These are phyloP conservation scores for Sorghum bicolor DNA, from an alignment of 176 grass and related monocot genomes.

Conservation along the genomic window Sorghum_bicolor_NCBIv3 NC_012874.2:6118501-6119000, in stretches of 20 bases:
- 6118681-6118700: background rate
- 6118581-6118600: constrained; percentile 42
- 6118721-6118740: background rate
- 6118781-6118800: constrained; percentile 34
- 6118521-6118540: background rate
- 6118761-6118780: constrained; percentile 31
- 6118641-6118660: constrained; percentile 61
- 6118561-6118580: constrained; percentile 47
- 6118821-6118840: constrained; percentile 44
- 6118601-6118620: constrained; percentile 50
- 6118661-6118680: constrained; percentile 40
- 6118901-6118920: constrained; percentile 27
- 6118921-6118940: background rate
- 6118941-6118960: background rate
- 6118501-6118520: background rate
- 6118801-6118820: constrained; percentile 53
- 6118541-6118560: background rate
- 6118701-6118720: background rate
- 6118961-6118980: background rate
- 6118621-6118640: constrained; percentile 76
- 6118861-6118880: constrained; percentile 44
- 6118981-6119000: background rate
- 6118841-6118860: constrained; percentile 50
- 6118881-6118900: constrained; percentile 64
- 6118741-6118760: constrained; percentile 19